phyloP scores from a whole-genome alignment of 2,329 filamentous ascomycete genomes.

The Cladosporium sp. region DNA sequence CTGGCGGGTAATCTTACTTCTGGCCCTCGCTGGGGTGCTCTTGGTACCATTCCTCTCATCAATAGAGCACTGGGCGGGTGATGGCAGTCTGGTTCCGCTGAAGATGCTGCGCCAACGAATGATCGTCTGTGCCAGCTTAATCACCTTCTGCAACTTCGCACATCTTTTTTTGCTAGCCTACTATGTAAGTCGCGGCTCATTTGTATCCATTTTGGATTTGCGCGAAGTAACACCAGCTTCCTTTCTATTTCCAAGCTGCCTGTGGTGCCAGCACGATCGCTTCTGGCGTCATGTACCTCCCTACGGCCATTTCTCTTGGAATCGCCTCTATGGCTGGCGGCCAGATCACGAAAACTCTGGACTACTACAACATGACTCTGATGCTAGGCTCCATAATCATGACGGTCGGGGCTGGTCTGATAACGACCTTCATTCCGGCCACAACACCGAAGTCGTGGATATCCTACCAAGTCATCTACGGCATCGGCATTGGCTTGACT shows the following conservation, averaged over 20 bases:
- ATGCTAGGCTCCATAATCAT: conserved; percentile 9
- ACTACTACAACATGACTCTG: conserved; percentile 16
- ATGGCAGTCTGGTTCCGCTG: too few species aligned
- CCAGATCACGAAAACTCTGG: conserved; percentile 8
- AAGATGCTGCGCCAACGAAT: too few species aligned
- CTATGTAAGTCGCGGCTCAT: too few species aligned
- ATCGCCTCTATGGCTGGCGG: conserved; percentile 24
- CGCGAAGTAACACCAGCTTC: conserved; percentile 28
- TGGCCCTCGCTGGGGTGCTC: conserved; percentile 29
- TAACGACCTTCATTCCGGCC: conserved; percentile 18
- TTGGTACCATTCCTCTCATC: too few species aligned
- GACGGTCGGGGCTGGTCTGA: conserved; percentile 16
- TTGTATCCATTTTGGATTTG: too few species aligned
- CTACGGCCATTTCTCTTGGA: conserved; percentile 41
- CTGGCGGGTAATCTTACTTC: conserved; percentile 40
- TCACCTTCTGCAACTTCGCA: too few species aligned
- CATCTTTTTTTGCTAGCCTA: too few species aligned
- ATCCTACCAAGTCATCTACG: conserved; percentile 29
- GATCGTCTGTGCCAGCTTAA: too few species aligned
- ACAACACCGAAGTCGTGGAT: conserved; percentile 26
- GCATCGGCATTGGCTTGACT: conserved; percentile 23
- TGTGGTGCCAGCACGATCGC: conserved; percentile 34
- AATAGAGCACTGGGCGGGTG: too few species aligned
- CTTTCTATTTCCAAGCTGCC: conserved; percentile 49
- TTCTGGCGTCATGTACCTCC: conserved; percentile 37